Conservation (phyloP, 1,284 basidiomycete species). For the Marasmius sp. region DNA sequence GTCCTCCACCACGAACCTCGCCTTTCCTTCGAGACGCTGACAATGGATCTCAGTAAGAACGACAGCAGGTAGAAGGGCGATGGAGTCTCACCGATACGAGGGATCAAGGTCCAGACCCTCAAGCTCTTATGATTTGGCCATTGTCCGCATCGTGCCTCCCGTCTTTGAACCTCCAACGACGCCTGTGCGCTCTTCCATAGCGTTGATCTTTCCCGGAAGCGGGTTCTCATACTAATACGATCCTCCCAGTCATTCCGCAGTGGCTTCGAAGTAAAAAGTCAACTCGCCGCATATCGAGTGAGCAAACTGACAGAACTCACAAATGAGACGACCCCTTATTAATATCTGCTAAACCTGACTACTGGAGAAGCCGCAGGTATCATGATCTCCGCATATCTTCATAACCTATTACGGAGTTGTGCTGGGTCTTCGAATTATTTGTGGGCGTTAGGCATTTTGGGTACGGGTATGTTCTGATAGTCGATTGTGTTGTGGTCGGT, state of each 20-base stretch:
- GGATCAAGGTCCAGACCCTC: no score
- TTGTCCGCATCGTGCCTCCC: slow-evolving; percentile 34
- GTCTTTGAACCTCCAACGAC: slow-evolving; percentile 38
- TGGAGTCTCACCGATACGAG: no score
- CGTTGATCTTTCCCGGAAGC: slow-evolving; percentile 73
- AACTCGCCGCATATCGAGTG: background rate
- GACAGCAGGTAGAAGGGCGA: no score
- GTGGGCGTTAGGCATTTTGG: no score
- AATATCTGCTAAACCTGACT: slow-evolving; percentile 81
- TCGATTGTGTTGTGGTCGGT: slow-evolving; percentile 94
- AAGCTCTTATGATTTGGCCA: slow-evolving; percentile 25
- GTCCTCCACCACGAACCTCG: no score
- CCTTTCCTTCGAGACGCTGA: no score
- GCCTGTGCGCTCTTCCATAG: slow-evolving; percentile 60
- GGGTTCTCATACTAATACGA: slow-evolving; percentile 85
- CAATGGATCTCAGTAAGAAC: no score
- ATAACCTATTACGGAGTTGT: slow-evolving; percentile 28
- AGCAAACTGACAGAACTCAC: slow-evolving; percentile 44
- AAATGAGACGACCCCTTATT: slow-evolving; percentile 95
- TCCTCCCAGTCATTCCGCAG: slow-evolving; percentile 82
- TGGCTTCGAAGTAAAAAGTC: slow-evolving; percentile 52
- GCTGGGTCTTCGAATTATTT: background rate
- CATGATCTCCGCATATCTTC: no score
- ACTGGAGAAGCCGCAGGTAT: no score
- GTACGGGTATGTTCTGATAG: slow-evolving; percentile 41